Percentiles rank a stretch among this genome's conserved stretches.
phyloP scores from a whole-genome alignment of 148 eudicot species.

The Fagopyrum esculentum region DNA sequence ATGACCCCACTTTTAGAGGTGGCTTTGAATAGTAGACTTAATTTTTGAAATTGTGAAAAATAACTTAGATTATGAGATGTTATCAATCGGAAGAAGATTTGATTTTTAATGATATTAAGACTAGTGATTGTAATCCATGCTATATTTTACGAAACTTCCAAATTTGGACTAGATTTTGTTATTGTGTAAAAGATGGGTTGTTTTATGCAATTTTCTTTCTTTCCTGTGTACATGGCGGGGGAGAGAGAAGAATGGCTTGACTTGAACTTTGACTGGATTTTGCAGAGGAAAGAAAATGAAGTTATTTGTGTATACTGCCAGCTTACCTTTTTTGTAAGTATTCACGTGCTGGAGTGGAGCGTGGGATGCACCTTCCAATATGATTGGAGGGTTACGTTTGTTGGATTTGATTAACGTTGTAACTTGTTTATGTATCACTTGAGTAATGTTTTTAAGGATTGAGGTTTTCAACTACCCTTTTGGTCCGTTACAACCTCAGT shows the following conservation, averaged over 20 bases:
- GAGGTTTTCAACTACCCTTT: neutral
- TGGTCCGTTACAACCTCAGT: neutral
- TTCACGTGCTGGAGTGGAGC: conserved; percentile 4
- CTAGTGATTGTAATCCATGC: no score
- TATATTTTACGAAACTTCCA: no score
- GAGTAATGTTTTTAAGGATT: neutral
- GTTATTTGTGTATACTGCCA: neutral
- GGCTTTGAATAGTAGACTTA: no score
- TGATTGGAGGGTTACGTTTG: neutral
- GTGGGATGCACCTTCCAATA: neutral
- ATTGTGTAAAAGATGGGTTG: neutral
- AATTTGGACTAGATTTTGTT: no score
- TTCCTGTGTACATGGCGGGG: neutral
- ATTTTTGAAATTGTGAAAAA: no score
- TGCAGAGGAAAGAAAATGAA: neutral
- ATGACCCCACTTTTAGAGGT: no score
- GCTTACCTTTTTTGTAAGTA: neutral
- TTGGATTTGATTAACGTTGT: no score
- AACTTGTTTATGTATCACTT: neutral
- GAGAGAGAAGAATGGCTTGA: neutral
- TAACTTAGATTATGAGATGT: no score
- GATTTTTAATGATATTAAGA: no score
- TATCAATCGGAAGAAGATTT: no score
- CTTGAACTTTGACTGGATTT: conserved; percentile 11
- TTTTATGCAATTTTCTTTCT: neutral